phyloP scores from a whole-genome alignment of 2,329 filamentous ascomycete species.

The Orbilia javanica region DNA sequence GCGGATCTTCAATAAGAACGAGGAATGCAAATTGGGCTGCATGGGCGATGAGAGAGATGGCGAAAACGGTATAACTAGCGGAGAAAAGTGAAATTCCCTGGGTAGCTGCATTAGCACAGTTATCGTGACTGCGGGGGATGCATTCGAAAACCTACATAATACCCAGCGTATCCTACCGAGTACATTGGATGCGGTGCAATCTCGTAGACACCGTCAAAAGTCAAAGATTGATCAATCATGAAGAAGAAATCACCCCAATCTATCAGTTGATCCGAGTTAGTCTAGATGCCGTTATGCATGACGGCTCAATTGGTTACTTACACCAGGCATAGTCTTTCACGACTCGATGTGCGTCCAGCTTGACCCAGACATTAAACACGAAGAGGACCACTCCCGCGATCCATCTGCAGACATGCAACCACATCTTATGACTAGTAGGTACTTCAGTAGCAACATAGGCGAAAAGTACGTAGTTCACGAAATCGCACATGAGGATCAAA shows the following conservation, averaged over 20 bases:
- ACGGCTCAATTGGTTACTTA: conserved; percentile 46
- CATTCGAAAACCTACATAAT: conserved; percentile 72
- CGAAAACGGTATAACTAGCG: conserved; percentile 95
- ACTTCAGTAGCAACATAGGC: conserved; percentile 85
- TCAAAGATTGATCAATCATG: conserved; percentile 95
- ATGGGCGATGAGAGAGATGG: conserved; percentile 96
- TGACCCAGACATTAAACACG: conserved; percentile 97
- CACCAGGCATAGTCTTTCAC: conserved; percentile 99
- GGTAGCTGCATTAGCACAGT: background rate
- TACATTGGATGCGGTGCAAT: conserved; percentile 99
- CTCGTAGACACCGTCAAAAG: conserved; percentile 98
- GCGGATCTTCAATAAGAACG: conserved; percentile 90
- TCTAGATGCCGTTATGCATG: background rate
- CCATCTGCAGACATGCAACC: conserved; percentile 83
- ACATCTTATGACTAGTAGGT: conserved; percentile 77
- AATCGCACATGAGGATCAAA: conserved; percentile 98
- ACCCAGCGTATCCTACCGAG: conserved; percentile 96
- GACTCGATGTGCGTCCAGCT: conserved; percentile 95
- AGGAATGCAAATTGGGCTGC: conserved; percentile 94
- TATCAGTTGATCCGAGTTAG: conserved; percentile 35
- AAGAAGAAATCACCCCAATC: conserved; percentile 99
- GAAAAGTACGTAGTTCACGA: conserved; percentile 95
- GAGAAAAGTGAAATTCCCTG: conserved; percentile 94
- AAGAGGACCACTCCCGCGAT: conserved; percentile 80
- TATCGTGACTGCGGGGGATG: background rate